Base-by-base conservation (phyloP, 23 red algal species). In the Agarophyton chilense region DNA sequence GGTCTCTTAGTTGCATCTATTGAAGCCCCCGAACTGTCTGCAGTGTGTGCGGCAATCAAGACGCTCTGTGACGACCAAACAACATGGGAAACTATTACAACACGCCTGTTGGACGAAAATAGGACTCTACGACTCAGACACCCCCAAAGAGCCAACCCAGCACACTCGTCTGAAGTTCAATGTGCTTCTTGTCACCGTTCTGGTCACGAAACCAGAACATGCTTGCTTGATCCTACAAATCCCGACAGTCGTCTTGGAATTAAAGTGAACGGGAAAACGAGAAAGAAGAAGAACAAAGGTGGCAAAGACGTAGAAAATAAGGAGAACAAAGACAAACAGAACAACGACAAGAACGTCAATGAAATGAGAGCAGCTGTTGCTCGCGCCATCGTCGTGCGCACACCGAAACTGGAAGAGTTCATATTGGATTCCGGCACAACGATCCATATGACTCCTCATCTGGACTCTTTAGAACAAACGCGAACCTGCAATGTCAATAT, bases 381-480 rank as follows among this genome's bases (percentile, higher is more conserved):
- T 2, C 1, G 68, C 1, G 41, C 31, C 39, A 24, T 5, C 5
- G 33, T 28, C 3, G 18, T 43, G 9, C 41, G 41, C 19, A 26
- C 68, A 22, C 21, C 18, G 39, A 29, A 44, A 4, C 6, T 2
- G 33, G 68, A 74, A 25, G 45, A 74, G 4, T 50, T 41, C 28
- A 86, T 86, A 38, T 28, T 86, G 17, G 60, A 86, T 38, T 86
- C 82, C 38, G 82, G 63, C 8, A 53, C 82, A 46, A 86, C 82
- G 10, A 68, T 62, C 13, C 63, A 73, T 9, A 71, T 86, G 82
- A 68, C 62, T 24, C 28, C 47, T 8, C 9, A 51, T 9, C 11
- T 34, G 16, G 44, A 28, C 7, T 52, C 34, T 11, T 19, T 86
- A 25, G 45, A 24, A 72, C 4, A 73, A 1, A 52, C 22, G 12